Percentiles rank a stretch among this genome's conserved stretches.
phyloP scores from a whole-genome alignment of 2,329 filamentous ascomycete species.

The Aspergillus aculeatus region DNA sequence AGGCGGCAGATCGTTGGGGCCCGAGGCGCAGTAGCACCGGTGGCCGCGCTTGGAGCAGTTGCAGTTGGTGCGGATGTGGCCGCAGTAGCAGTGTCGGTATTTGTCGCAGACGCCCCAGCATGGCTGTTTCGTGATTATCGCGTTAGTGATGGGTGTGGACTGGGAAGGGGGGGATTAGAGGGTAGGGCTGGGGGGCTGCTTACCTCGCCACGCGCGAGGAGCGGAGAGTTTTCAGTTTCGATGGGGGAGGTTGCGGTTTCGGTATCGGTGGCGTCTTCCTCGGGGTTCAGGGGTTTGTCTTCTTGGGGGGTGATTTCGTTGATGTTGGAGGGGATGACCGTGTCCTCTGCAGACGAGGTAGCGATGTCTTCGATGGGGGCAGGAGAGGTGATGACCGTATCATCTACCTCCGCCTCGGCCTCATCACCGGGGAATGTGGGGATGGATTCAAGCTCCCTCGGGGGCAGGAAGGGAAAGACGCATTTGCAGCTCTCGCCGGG shows the following conservation, averaged over 20 bases:
- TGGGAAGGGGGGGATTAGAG: no score
- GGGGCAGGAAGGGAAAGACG: not conserved
- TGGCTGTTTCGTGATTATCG: not conserved
- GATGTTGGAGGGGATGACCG: no score
- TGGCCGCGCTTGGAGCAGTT: not conserved
- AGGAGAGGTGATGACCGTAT: no score
- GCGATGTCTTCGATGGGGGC: no score
- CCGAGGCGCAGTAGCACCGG: not conserved
- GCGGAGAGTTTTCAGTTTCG: not conserved
- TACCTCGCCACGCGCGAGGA: not conserved
- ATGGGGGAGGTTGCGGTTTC: not conserved
- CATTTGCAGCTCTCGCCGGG: not conserved
- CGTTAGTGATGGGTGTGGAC: no score
- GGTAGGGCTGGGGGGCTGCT: not conserved
- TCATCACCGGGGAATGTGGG: not conserved
- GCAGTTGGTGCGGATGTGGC: constrained; percentile 14
- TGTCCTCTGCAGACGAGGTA: no score
- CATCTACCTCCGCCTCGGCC: no score
- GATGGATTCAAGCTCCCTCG: not conserved
- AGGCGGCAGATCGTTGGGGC: not conserved
- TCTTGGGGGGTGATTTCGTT: no score
- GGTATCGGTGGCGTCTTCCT: not conserved
- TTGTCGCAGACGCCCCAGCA: not conserved
- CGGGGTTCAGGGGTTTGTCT: no score
- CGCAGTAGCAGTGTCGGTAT: not conserved